Percentiles rank a stretch among this genome's conserved stretches.
Evolutionary conservation across 1,284 basidiomycete species (phyloP).

Genomic region (Pisolithus thermaeus): DNA sequence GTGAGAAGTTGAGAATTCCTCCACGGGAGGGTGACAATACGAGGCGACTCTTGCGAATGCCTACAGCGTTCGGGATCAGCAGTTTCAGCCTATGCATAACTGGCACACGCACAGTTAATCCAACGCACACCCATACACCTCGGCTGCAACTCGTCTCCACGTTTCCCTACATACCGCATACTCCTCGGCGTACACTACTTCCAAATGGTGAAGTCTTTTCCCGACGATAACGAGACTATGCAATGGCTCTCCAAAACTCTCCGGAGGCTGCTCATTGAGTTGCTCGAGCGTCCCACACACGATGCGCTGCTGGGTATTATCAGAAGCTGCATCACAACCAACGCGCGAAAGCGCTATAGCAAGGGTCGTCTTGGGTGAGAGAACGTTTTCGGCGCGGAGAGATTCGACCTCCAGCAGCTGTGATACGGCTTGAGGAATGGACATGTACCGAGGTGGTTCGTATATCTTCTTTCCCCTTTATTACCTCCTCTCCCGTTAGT

Average conservation of each 20-base stretch:
- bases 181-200: slow-evolving; percentile 83
- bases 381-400: slow-evolving; percentile 44
- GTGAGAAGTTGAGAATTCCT: no score
- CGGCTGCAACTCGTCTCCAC: slow-evolving; percentile 51
- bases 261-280: slow-evolving; percentile 55
- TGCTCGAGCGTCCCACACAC: slow-evolving; percentile 81
- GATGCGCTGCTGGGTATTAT: slow-evolving; percentile 49
- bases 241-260: slow-evolving; percentile 80
- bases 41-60: no score
- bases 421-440: slow-evolving; percentile 81
- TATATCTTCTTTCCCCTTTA: slow-evolving; percentile 90
- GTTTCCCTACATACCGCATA: slow-evolving; percentile 53
- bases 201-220: slow-evolving; percentile 85
- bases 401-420: slow-evolving; percentile 80
- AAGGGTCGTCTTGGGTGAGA: slow-evolving; percentile 65
- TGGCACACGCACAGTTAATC: slow-evolving; percentile 22
- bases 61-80: background rate
- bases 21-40: no score
- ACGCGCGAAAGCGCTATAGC: slow-evolving; percentile 85
- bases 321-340: slow-evolving; percentile 44
- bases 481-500: background rate
- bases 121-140: slow-evolving; percentile 53
- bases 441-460: slow-evolving; percentile 97
- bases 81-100: no score
- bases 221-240: slow-evolving; percentile 94